Conservation (phyloP, 768 basidiomycete species). For the Tephrocybe sp. region DNA sequence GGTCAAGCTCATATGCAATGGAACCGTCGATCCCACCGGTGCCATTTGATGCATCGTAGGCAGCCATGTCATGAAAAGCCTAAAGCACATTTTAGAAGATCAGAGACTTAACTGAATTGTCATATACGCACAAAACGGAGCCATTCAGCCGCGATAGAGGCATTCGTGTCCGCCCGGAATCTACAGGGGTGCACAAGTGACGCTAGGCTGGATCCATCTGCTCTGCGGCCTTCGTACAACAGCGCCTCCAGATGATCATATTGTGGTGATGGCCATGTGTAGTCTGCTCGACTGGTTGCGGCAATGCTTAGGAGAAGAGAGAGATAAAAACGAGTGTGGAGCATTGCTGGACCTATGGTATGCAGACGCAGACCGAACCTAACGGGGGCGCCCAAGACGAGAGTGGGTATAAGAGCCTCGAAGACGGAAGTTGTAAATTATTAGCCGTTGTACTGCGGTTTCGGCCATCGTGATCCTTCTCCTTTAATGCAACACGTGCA, state of each 20-base stretch:
- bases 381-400: not conserved
- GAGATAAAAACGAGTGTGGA: conserved; percentile 19
- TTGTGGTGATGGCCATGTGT: conserved; percentile 34
- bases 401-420: conserved; percentile 4
- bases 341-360: conserved; percentile 14
- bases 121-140: conserved; percentile 33
- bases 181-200: conserved; percentile 30
- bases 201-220: conserved; percentile 31
- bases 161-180: conserved; percentile 24
- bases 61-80: conserved; percentile 54
- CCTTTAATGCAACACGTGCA: not conserved
- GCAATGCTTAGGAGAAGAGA: conserved; percentile 15
- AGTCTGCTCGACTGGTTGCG: conserved; percentile 20
- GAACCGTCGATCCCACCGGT: conserved; percentile 53
- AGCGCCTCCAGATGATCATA: conserved; percentile 36
- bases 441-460: not conserved
- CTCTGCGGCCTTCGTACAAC: conserved; percentile 34
- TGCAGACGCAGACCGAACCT: conserved; percentile 8
- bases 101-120: not conserved
- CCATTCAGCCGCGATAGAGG: conserved; percentile 40
- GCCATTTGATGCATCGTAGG: conserved; percentile 43
- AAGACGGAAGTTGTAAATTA: not conserved
- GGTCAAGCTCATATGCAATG: conserved; percentile 44
- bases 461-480: not conserved
- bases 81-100: conserved; percentile 13